phyloP scores from a whole-genome alignment of 495 filamentous ascomycete species.

The Evernia prunastri region DNA sequence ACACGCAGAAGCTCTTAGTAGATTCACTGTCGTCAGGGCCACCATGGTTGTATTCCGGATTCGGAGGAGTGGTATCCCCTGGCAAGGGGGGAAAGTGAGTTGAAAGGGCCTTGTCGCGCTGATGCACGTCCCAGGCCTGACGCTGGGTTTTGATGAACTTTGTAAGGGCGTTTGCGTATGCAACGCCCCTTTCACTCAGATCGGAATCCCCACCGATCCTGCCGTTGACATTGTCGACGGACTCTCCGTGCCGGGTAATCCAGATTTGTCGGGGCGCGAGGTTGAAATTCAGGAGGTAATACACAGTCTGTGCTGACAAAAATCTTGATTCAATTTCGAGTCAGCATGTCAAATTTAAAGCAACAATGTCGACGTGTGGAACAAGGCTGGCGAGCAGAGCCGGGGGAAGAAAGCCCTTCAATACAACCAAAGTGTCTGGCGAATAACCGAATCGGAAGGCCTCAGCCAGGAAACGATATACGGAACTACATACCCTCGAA shows the following conservation, averaged over 20 bases:
- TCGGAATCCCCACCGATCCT: conserved; percentile 82
- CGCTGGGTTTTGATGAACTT: conserved; percentile 71
- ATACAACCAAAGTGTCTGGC: background rate
- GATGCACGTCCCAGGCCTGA: conserved; percentile 66
- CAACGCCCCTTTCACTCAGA: conserved; percentile 65
- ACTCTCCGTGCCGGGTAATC: conserved; percentile 93
- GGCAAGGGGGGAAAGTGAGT: conserved; percentile 73
- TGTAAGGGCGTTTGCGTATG: conserved; percentile 66
- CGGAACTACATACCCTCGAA: conserved; percentile 48
- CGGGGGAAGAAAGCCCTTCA: background rate
- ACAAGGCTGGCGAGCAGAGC: background rate
- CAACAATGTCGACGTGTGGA: background rate
- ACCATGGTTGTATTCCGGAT: conserved; percentile 62
- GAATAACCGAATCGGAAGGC: background rate
- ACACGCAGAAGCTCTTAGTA: conserved; percentile 91
- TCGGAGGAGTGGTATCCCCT: conserved; percentile 89
- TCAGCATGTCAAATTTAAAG: background rate
- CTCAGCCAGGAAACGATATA: background rate
- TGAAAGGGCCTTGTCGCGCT: conserved; percentile 62
- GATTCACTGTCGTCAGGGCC: conserved; percentile 44
- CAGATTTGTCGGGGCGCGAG: conserved; percentile 91
- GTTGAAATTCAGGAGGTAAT: conserved; percentile 94
- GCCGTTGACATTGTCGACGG: conserved; percentile 67
- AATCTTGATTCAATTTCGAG: conserved; percentile 39
- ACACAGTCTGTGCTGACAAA: conserved; percentile 80